Base-by-base conservation (phyloP, 306 rosid species). In the Fragaria ananassa region DNA sequence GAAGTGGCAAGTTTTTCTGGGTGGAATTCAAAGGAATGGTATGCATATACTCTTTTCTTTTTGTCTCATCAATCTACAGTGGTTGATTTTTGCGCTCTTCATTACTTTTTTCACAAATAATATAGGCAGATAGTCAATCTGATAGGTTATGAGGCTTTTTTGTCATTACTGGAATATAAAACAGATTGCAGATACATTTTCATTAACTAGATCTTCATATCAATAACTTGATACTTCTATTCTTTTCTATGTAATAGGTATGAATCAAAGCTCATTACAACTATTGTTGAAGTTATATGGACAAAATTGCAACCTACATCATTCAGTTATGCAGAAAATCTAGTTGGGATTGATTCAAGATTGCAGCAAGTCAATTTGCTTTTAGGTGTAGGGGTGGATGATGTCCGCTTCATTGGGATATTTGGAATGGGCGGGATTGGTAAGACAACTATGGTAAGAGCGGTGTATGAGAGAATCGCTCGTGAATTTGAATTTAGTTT, bases 401-500 rank as follows among this genome's bases (percentile, higher is more conserved):
- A 60, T 2, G 65, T 60, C 15, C 37, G 65, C 37, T 60, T 60
- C 19, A 60, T 60, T 60, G 65, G 65, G 37, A 60, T 60, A 60
- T 60, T 18, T 18, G 65, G 65, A 27, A 60, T 60, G 65, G 39
- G 37, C 9, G 65, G 65, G 7, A 60, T 60, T 3, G 74, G 80
- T 25, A 67, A 76, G 63, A 67, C 74, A 54, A 76, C 80, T 41
- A 4, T 76, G 49, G 74, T 34, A n/a, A 76, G 67, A 76, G 74
- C 14, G 21, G 44, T 76, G 50, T 41, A 14, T n/a, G 70, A 76
- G 45, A 76, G n/a, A 41, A 29, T 76, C 11, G 17, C 74, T 23
- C 67, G 18, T 18, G 8, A 68, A 10, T 60, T 60, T 60, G 37
- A 60, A 60, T 5, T 1, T 10, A 60, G 17, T 60, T 60, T 60